A percentile compares a stretch with the other conserved stretches of the same genome.
Evolutionary conservation across 257 asterid species (phyloP).

Genomic region (Dorcoceras hygrometricum): DNA sequence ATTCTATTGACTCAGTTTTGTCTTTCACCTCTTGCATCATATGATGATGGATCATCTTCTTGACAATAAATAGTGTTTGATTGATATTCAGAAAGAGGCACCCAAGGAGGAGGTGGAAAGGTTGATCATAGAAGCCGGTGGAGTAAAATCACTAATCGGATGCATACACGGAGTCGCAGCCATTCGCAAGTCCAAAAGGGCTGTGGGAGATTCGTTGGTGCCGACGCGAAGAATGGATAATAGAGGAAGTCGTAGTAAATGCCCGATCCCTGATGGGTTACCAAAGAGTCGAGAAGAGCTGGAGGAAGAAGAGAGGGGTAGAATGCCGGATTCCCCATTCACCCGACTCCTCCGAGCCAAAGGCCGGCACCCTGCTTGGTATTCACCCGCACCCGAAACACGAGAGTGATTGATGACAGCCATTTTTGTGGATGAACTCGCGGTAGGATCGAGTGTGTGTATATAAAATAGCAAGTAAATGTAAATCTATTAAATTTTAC

Average conservation of each 20-base stretch:
- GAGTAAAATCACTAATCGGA: slow-evolving; percentile 73
- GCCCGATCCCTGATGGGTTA: slow-evolving; percentile 86
- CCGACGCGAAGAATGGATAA: neutral
- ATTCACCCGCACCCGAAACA: slow-evolving; percentile 38
- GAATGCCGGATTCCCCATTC: slow-evolving; percentile 86
- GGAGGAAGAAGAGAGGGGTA: slow-evolving; percentile 73
- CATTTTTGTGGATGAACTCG: neutral
- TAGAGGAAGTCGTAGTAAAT: slow-evolving; percentile 17
- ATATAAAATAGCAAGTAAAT: too few species aligned
- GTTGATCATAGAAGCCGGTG: slow-evolving; percentile 71
- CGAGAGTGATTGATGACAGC: neutral
- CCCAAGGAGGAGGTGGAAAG: slow-evolving; percentile 84
- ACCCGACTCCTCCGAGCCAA: slow-evolving; percentile 78
- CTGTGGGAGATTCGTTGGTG: slow-evolving; percentile 24
- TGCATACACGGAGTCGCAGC: slow-evolving; percentile 65
- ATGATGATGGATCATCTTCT: neutral
- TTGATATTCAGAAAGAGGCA: slow-evolving; percentile 54
- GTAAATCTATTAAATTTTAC: too few species aligned
- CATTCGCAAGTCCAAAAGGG: slow-evolving; percentile 52
- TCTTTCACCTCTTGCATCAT: neutral
- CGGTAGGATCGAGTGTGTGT: too few species aligned
- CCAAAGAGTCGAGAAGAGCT: slow-evolving; percentile 73
- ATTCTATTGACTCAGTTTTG: neutral
- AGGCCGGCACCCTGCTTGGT: slow-evolving; percentile 75
- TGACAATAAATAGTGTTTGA: neutral